Evolutionary conservation across 2,329 filamentous ascomycete genomes (phyloP).

Genomic region (Dactylellina haptotyla): DNA sequence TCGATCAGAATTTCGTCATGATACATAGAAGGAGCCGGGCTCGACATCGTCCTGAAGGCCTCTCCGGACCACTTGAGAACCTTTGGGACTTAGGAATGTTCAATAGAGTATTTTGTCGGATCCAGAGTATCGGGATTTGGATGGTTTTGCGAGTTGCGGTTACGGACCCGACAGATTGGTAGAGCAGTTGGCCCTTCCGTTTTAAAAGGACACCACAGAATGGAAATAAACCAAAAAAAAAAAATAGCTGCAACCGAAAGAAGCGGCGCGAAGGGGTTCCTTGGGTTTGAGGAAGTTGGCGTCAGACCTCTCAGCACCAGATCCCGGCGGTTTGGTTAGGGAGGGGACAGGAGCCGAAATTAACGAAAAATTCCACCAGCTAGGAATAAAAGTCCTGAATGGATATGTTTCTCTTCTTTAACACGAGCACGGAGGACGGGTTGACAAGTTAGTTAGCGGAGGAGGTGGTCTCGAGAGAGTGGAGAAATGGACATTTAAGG

Average conservation of each 20-base stretch:
- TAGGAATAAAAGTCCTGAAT: constrained; percentile 1
- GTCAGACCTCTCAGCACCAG: constrained; percentile 19
- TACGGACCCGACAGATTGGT: constrained; percentile 51
- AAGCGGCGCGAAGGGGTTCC: constrained; percentile 19
- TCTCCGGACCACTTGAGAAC: neutral
- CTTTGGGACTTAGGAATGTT: constrained; percentile 12
- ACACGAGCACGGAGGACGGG: constrained; percentile 11
- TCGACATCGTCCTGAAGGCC: constrained; percentile 33
- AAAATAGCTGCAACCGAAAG: constrained; percentile 22
- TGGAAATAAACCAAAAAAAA: constrained; percentile 16
- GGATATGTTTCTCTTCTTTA: neutral
- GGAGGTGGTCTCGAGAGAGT: constrained; percentile 22
- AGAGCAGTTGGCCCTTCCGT: constrained; percentile 51
- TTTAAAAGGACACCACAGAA: constrained; percentile 48
- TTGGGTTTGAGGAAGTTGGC: constrained; percentile 16
- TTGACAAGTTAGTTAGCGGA: constrained; percentile 26
- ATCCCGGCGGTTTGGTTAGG: constrained; percentile 50
- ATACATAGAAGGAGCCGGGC: constrained; percentile 42
- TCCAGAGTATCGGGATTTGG: constrained; percentile 50
- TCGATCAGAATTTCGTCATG: constrained; percentile 39
- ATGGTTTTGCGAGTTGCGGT: constrained; percentile 47
- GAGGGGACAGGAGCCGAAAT: constrained; percentile 40
- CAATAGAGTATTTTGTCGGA: constrained; percentile 43
- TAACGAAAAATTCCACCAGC: constrained; percentile 24
- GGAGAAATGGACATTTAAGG: constrained; percentile 46